Base-by-base conservation (phyloP, 2,329 filamentous ascomycete genomes). In the Epichloe coenophiala region DNA sequence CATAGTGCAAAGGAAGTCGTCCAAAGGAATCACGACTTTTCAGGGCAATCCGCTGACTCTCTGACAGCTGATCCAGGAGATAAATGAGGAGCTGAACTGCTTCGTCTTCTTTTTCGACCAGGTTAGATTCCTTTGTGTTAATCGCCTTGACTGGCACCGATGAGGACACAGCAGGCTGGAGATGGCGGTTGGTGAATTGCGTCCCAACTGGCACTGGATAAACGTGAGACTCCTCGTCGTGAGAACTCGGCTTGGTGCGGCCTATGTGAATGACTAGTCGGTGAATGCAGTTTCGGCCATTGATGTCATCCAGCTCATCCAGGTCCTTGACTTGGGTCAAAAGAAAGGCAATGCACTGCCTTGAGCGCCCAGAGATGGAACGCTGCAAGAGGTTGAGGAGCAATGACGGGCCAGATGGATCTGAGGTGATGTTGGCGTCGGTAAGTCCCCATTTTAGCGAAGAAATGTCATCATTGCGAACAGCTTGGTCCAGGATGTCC, bases 201-300 rank as follows among this genome's bases (percentile, higher is more conserved):
- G 70, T 71, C 44, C 70, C 69, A 5, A 71, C 68, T 3, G 73
- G 71, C 31, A 77, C 71, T 0, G 72, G 69, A 39, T 70, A 72
- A 38, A 77, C 69, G 15, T 76, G 74, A 39, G 77, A 68, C 19
- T 76, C 72, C 19, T 75, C 65, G 47, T 81, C 65, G 47, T 81
- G 77, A 3, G 67, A 65, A 0, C 67, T 62, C 2, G 72, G 71
- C 55, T 78, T 78, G n/a, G 84, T 81, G 45, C 91, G 82, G 17
- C 91, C 90, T 58, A 96, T 94, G 19, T 90, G 84, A 53, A 97
- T 94, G 41, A 98, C 85, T 2, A 97, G 74, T 8, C 93, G 83
- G 64, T 98, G 93, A 46, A 98, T 80, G 63, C 88, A 93, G 63
- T 96, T 98, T 12, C 93, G 84, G 59, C 85, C 83, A 67, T 97